Conservation (phyloP, 208 protist genomes). For the Trypanosoma congolense region DNA sequence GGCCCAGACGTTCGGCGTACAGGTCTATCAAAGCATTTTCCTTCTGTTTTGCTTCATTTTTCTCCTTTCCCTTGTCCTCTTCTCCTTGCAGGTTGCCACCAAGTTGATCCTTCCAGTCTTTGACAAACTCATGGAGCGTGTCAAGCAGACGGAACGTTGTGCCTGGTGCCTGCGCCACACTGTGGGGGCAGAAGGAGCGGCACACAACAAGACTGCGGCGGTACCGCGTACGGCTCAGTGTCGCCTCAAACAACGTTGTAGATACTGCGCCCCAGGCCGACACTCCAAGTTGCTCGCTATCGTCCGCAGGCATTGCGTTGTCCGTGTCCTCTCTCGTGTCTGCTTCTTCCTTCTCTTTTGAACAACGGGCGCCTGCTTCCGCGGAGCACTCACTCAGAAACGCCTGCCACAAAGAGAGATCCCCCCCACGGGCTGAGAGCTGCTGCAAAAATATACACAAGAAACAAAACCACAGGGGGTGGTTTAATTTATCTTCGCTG, state of each 20-base stretch:
- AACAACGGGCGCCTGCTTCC: neutral
- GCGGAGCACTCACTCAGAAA: conserved; percentile 37
- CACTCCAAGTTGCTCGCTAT: conserved; percentile 7
- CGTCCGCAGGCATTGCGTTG: neutral
- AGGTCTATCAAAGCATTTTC: conserved; percentile 21
- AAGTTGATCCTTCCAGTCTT: conserved; percentile 20
- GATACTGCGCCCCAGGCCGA: conserved; percentile 30
- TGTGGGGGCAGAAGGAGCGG: conserved; percentile 56
- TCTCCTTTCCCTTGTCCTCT: conserved; percentile 8
- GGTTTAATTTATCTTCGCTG: neutral
- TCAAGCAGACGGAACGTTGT: conserved; percentile 29
- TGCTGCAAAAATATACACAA: conserved; percentile 72
- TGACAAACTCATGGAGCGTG: conserved; percentile 23
- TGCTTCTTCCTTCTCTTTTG: neutral
- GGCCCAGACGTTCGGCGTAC: conserved; percentile 28
- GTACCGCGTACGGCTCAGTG: conserved; percentile 51
- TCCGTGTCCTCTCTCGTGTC: conserved; percentile 1
- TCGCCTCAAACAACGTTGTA: conserved; percentile 38
- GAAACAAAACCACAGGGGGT: conserved; percentile 53
- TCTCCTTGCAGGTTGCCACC: neutral
- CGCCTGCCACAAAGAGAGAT: conserved; percentile 30
- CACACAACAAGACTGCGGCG: conserved; percentile 63
- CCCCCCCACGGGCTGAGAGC: conserved; percentile 44
- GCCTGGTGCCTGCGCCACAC: conserved; percentile 49
- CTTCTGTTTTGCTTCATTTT: neutral